Base-by-base conservation (phyloP, 1,284 basidiomycete genomes). In the Puccinia brachypodii region DNA sequence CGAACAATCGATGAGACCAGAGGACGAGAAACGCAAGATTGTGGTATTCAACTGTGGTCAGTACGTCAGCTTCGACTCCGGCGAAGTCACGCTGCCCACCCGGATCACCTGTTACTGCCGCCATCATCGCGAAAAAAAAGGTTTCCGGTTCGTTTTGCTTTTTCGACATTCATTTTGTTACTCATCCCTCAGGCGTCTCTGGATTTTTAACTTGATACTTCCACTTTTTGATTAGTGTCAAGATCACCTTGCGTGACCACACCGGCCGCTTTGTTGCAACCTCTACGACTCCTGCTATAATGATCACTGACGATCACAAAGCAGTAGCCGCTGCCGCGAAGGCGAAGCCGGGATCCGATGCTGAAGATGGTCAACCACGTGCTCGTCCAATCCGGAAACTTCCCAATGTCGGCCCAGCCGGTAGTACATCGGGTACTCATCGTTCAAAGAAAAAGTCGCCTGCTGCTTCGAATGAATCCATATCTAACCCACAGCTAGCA, bases 271-370 rank as follows among this genome's bases (percentile, higher is more conserved):
- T 95, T 72, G 90, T 99, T 76, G 96, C 94, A 13, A 90, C 90
- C 13, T 94, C 94, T 2, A 90, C 90, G 68, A 95, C 94, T 1
- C 92, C 92, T 40, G 95, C 96, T 2, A 96, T 99, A 85, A 96
- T 99, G 92, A 99, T 99, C 85, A 99, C 96, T 2, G 97, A 99
- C 87, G 97, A 99, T 87, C 96, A 98, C 88, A 98, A 98, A 88
- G 95, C 73, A 40, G 69, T 94, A 50, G 91, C 90, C 7, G 87
- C 79, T n/a, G 79, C 79, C n/a, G 78, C 78, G 3, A 80, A 80
- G 42, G 78, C 78, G 6, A 80, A 73, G 64, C 73, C 78, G n/a
- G 78, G 78, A n/a, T 80, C 78, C 22, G 78, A 80, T 38, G 50
- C 42, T 28, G 78, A 80, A 44, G 53, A 69, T 11, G 60, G 28